Base-by-base conservation (phyloP, 2,329 filamentous ascomycete species). In the Zymoseptoria ardabiliae region DNA sequence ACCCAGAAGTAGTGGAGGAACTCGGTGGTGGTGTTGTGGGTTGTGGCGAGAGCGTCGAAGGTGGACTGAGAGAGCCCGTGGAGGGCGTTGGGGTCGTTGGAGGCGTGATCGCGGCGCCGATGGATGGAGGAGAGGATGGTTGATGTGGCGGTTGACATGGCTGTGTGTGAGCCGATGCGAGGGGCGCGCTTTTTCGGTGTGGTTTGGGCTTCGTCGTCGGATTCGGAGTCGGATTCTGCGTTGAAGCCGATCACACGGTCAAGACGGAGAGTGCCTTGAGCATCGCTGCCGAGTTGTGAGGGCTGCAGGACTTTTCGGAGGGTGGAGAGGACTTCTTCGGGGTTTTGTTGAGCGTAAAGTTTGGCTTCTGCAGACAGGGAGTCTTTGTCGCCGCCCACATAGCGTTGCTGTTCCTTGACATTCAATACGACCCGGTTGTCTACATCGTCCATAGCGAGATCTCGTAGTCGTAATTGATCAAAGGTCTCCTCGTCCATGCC, bases 1-100 rank as follows among this genome's bases (percentile, higher is more conserved):
- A 85, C 83, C 93, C 93, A 99, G 77, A 99, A 99, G 73, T 97
- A 95, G 68, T 93, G 90, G n/a, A 99, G 78, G 69, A 97, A 99
- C 71, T 99, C 94, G 45, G 90, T 88, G 0, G 91, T 95, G 0
- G 94, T 99, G 56, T 92, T 92, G 72, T 97, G 91, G 0, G 93
- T 96, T 58, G 89, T 80, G 11, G 78, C 80, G n/a, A 89, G 70
- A 19, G 82, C 82, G 65, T 88, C 85, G 64, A 85, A 85, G 1
- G 85, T 76, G 2, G 73, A 56, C 57, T 74, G 70, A 11, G 72
- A 73, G 0, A 81, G 71, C 19, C 73, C 73, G 21, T 65, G 60
- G n/a, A 70, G 56, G 9, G 68, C 50, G 69, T 63, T 60, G 53
- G 63, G 54, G 60, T 64, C 67, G 17, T 62, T 48, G 13, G 71